Evolutionary conservation across 495 filamentous ascomycete genomes (phyloP), one percentile per base, ranked within the genome.

Genomic region (Lepidopterella palustris): DNA sequence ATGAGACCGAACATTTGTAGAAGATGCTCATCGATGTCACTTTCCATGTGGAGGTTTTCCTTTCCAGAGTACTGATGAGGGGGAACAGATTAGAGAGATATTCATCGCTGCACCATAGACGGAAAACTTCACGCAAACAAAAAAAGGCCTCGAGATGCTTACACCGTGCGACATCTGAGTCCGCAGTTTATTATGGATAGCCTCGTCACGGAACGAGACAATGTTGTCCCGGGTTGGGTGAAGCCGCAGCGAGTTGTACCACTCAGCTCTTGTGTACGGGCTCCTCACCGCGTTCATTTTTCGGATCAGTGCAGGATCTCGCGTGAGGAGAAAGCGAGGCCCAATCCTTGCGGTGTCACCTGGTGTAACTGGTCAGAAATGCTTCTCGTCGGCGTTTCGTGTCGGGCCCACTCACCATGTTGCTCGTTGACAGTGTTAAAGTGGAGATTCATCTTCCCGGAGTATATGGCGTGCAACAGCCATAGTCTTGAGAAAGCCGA

Each of bases 1-100:
- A 82, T 71, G 24, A 76, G 65, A 15, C 68, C 49, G 10, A 79
- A 59, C 10, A 81, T 62, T 20, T 65, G 40, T 4, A 56, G 60
- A n/a, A 82, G 11, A 21, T 75, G 68, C 5, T 64, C 57, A 56
- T 82, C 78, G 23, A 84, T 70, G 2, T 72, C 70, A 10, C 55
- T 35, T 62, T 84, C 79, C 4, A 80, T 60, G n/a, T 69, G 49
- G 13, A 69, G 63, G 26, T 72, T 72, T n/a, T 82, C 79, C 66
- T 76, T 79, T 29, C 79, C 78, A 0, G 74, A 66, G 58, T 83
- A 83, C 57, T 65, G 20, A n/a, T 10, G n/a, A 20, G 4, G 20
- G 10, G 27, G 31, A 13, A 20, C 9, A n/a, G 2, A 10, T 42
- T 10, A 42, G 35, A 42, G 2, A 3, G 18, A 42, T 42, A 18